phyloP scores from a whole-genome alignment of 2,329 filamentous ascomycete genomes.

The Aspergillus unguis region DNA sequence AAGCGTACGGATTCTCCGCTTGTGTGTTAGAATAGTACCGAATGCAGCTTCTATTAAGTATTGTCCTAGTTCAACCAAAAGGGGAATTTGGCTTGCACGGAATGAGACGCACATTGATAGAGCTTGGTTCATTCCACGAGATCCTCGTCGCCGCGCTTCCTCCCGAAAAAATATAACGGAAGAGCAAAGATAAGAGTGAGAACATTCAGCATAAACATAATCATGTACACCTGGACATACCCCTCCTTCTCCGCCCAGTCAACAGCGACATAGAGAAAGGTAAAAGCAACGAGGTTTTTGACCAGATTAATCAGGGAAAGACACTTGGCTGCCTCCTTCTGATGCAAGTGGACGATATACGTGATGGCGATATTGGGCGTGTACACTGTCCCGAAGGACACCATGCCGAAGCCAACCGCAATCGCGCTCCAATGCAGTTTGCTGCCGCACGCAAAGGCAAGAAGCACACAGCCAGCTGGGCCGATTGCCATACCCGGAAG shows the following conservation, averaged over 20 bases:
- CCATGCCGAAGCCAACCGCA: background rate
- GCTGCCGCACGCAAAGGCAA: background rate
- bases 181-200: background rate
- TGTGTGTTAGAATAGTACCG: no score
- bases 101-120: no score
- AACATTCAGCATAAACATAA: slow-evolving; percentile 2
- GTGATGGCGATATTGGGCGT: slow-evolving; percentile 7
- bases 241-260: slow-evolving; percentile 5
- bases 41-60: no score
- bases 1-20: no score
- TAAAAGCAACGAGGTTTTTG: slow-evolving; percentile 13
- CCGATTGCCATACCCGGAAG: background rate
- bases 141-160: no score
- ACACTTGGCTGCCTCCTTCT: slow-evolving; percentile 3
- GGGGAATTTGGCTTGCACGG: no score
- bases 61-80: no score
- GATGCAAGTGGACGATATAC: background rate
- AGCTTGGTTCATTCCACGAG: no score
- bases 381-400: slow-evolving; percentile 7
- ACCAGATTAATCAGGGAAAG: slow-evolving; percentile 8
- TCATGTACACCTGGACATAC: background rate
- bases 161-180: background rate
- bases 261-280: slow-evolving; percentile 12
- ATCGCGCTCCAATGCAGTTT: background rate
- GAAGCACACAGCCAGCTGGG: background rate